Evolutionary conservation across 2,329 filamentous ascomycete species (phyloP), one percentile per base, ranked within the genome.

Genomic region (Cladosporium sp.): DNA sequence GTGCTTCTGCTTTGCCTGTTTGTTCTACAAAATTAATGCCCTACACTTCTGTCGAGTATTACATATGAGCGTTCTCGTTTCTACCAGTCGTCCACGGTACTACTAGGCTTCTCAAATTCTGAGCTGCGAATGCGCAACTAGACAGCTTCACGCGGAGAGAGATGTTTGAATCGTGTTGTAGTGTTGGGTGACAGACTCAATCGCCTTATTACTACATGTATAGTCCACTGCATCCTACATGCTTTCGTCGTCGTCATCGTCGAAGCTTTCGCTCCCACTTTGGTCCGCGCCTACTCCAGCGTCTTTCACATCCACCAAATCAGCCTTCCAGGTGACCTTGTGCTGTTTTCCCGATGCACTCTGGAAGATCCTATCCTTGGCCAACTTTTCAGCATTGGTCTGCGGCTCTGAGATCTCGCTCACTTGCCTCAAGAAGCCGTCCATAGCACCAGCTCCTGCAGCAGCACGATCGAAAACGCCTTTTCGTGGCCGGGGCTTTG

Each of bases 401-500:
- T 1, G 11, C 11, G 30, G 30, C 2, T 12, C 11, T 12, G 30
- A 34, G 2, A 15, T 2, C 34, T n/a, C 42, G 7, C 19, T 19
- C 6, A 17, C 25, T 20, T 43, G 59, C 58, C 25, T 60, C 57
- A 57, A 45, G 47, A 82, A 55, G n/a, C 47, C 60, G 3, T 47
- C 51, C 45, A 65, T 17, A 30, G n/a, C 42, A 5, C 55, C 47
- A 4, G 30, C 30, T 28, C 55, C 20, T 17, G 2, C n/a, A 17
- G 34, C 12, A 25, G 30, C 19, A 17, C 49, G 7, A 28, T 58
- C 64, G 55, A 73, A 69, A 61, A 72, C 50, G 61, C 65, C 63
- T 49, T 67, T 70, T 65, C 63, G 70, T 50, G 59, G 64, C 65
- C 68, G 69, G 55, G 63, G 64, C 64, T 82, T 83, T 11, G 88